phyloP scores from a whole-genome alignment of 371 early-diverging fungal species.

The Haplosporangium sp. region DNA sequence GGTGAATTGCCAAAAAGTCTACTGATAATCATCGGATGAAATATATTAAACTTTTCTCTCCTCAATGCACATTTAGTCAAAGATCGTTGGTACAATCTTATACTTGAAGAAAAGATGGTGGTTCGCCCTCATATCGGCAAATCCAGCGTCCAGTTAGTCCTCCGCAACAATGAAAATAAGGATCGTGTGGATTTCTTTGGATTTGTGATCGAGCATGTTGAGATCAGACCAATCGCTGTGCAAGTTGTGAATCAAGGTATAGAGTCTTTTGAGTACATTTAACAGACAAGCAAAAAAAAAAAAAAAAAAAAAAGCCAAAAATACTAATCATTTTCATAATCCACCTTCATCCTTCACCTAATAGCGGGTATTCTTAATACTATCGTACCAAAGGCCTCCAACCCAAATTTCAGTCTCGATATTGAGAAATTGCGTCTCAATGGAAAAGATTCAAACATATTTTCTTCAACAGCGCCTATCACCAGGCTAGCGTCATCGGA shows the following conservation, averaged over 20 bases:
- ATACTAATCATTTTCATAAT: not conserved
- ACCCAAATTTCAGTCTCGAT: slow-evolving; percentile 30
- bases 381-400: slow-evolving; percentile 19
- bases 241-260: slow-evolving; percentile 22
- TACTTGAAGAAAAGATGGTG: slow-evolving; percentile 40
- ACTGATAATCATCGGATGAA: not conserved
- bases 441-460: slow-evolving; percentile 1
- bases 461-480: slow-evolving; percentile 25
- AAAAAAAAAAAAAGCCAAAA: too few species aligned
- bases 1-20: not conserved
- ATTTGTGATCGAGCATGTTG: slow-evolving; percentile 44
- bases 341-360: too few species aligned
- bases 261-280: not conserved
- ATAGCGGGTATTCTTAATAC: slow-evolving; percentile 26
- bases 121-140: slow-evolving; percentile 36
- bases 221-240: slow-evolving; percentile 28
- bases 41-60: not conserved
- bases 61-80: slow-evolving; percentile 10
- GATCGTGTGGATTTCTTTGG: slow-evolving; percentile 32
- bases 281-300: not conserved
- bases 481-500: slow-evolving; percentile 26
- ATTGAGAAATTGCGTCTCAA: slow-evolving; percentile 6
- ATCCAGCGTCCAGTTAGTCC: slow-evolving; percentile 23
- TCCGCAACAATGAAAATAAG: slow-evolving; percentile 39
- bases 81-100: slow-evolving; percentile 41